Base-by-base conservation (phyloP, 371 early-diverging fungal genomes). In the Haplosporangium sp. region DNA sequence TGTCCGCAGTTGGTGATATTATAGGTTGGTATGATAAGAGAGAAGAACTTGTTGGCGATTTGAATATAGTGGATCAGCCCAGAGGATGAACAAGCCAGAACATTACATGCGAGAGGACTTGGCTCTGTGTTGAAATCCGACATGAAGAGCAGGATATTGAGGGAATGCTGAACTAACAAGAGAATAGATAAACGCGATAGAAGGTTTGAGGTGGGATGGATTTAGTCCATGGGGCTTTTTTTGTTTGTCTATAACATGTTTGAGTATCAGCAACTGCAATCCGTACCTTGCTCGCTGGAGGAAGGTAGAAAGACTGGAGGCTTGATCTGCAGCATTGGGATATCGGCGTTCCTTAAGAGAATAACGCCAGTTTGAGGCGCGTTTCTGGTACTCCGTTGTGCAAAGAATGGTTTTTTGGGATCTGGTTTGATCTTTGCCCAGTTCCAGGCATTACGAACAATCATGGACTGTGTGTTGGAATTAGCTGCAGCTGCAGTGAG, bases 371-470 rank as follows among this genome's bases (percentile, higher is more conserved):
- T 81, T 7, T 75, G 67, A 8, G 75, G 82, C 2, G 82, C 65
- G 61, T 74, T 74, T 50, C 58, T 81, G 59, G 72, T 75, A 27
- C 75, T 81, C 48, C 76, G 38, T 47, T 69, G 48, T 50, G 75
- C 68, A 60, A 81, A 81, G 62, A 81, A 81, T 27, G 82, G 82
- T 39, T 75, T 81, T 37, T 75, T 74, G 38, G 82, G 82, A 47
- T 81, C 75, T 11, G 82, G 55, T 45, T 81, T 81, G 72, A 81
- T 81, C 61, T 74, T 81, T 35, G 82, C 15, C 82, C 82, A 81
- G 55, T 72, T 81, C 75, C 75, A 81, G 15, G 75, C 66, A 65
- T 75, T 45, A 1, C 82, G 75, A 11, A 81, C 60, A 13, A 48
- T 13, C 19, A 61, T 35, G 13, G 69, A 52, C 19, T 37, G 62